Conservation (phyloP, 371 early-diverging fungal genomes). For the Mortierella sp. region DNA sequence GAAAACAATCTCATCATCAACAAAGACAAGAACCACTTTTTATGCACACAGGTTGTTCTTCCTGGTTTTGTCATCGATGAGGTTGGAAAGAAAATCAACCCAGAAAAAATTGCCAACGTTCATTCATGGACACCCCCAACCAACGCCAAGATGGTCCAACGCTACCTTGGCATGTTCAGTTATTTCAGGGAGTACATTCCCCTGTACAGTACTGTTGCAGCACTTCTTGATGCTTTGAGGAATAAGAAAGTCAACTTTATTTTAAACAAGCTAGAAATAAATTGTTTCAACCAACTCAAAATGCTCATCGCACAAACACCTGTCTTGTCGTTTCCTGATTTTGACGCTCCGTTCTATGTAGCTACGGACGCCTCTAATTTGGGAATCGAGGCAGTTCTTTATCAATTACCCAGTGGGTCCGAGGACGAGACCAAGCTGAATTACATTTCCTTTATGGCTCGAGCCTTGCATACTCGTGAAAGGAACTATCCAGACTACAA, state of each 20-base stretch:
- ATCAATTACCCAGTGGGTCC: not conserved
- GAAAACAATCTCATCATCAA: conserved; percentile 22
- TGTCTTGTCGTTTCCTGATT: conserved; percentile 20
- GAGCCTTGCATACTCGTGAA: conserved; percentile 13
- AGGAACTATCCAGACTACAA: conserved; percentile 28
- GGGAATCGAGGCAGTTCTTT: conserved; percentile 9
- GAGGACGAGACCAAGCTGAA: not conserved
- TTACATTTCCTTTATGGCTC: conserved; percentile 11
- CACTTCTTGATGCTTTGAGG: conserved; percentile 8
- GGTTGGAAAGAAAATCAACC: not conserved
- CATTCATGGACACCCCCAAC: conserved; percentile 18
- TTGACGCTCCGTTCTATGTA: not conserved
- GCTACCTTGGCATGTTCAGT: conserved; percentile 14
- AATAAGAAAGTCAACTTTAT: not conserved
- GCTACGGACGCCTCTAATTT: conserved; percentile 12
- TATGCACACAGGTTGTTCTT: not conserved
- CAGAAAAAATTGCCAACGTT: conserved; percentile 21
- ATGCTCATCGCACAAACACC: not conserved
- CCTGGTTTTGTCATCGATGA: not conserved
- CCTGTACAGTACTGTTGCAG: not conserved
- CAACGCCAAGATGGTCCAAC: conserved; percentile 10
- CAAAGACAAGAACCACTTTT: conserved; percentile 10
- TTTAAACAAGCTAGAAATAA: not conserved
- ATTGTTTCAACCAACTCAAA: not conserved
- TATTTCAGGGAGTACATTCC: conserved; percentile 12